Evolutionary conservation across 305 asterid genomes (phyloP).

Genomic region (Fraxinus angustifolia): DNA sequence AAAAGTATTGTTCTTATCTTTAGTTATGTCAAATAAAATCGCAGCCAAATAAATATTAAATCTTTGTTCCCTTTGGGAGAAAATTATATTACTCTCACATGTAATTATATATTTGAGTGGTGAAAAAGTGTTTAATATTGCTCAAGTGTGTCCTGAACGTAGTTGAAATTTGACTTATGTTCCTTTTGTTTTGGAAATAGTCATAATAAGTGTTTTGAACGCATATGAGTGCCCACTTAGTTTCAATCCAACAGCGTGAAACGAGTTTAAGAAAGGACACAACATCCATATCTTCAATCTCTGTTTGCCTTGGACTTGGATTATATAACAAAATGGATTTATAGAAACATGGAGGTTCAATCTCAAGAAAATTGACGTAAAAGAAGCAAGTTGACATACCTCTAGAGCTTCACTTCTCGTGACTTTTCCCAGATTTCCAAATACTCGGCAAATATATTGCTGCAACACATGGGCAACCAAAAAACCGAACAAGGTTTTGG

Average conservation of each 20-base stretch:
- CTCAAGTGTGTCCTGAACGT: neutral
- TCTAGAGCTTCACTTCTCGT: constrained; percentile 47
- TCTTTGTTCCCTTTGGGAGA: neutral
- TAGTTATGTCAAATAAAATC: neutral
- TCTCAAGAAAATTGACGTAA: constrained; percentile 13
- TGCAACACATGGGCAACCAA: constrained; percentile 51
- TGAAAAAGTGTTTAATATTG: neutral
- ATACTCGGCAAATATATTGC: constrained; percentile 56
- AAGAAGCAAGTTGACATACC: constrained; percentile 27
- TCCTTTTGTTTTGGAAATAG: neutral
- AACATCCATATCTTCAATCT: neutral
- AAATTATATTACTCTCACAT: neutral
- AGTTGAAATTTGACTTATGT: neutral
- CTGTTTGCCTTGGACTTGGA: neutral
- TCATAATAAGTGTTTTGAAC: neutral
- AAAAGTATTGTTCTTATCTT: neutral
- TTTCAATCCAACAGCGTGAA: neutral
- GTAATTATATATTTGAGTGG: neutral
- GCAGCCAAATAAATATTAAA: neutral
- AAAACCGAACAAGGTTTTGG: constrained; percentile 61
- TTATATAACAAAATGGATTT: neutral
- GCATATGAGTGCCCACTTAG: neutral
- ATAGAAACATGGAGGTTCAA: constrained; percentile 3
- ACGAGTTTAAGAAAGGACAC: neutral
- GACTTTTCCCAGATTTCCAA: constrained; percentile 66